phyloP scores from a whole-genome alignment of 1,284 basidiomycete species.

The Xerocomus minutiporus region DNA sequence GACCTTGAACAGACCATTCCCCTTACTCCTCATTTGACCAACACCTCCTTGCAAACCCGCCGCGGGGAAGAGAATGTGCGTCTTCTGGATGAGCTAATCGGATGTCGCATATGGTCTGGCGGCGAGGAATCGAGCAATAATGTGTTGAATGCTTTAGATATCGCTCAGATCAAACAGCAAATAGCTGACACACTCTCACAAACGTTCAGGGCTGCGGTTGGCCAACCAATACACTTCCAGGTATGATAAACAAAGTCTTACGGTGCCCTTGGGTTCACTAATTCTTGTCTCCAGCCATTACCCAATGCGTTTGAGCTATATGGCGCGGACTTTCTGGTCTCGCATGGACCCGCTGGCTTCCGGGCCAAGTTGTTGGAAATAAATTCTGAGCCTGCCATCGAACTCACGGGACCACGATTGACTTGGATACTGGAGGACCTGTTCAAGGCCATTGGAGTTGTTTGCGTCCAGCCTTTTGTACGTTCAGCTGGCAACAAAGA shows the following conservation, averaged over 20 bases:
- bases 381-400: slow-evolving; percentile 95
- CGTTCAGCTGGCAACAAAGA: slow-evolving; percentile 1
- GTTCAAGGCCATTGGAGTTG: slow-evolving; percentile 66
- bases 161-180: slow-evolving; percentile 56
- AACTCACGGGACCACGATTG: slow-evolving; percentile 84
- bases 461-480: slow-evolving; percentile 64
- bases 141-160: slow-evolving; percentile 38
- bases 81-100: slow-evolving; percentile 73
- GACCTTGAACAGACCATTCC: slow-evolving; percentile 24
- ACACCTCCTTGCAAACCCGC: slow-evolving; percentile 86
- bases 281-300: slow-evolving; percentile 51
- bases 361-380: slow-evolving; percentile 83
- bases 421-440: slow-evolving; percentile 77
- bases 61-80: slow-evolving; percentile 66
- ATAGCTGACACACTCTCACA: slow-evolving; percentile 70
- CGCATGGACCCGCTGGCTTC: slow-evolving; percentile 44
- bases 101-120: slow-evolving; percentile 51
- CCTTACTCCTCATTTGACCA: slow-evolving; percentile 84
- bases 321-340: slow-evolving; percentile 87
- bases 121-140: slow-evolving; percentile 16
- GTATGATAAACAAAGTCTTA: slow-evolving; percentile 35
- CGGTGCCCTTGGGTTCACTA: neutral
- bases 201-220: slow-evolving; percentile 80
- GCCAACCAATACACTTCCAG: slow-evolving; percentile 86
- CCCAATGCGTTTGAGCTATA: slow-evolving; percentile 96